phyloP scores from a whole-genome alignment of 192 early-diverging fungal genomes.

The Martensiomyces pterosporus region DNA sequence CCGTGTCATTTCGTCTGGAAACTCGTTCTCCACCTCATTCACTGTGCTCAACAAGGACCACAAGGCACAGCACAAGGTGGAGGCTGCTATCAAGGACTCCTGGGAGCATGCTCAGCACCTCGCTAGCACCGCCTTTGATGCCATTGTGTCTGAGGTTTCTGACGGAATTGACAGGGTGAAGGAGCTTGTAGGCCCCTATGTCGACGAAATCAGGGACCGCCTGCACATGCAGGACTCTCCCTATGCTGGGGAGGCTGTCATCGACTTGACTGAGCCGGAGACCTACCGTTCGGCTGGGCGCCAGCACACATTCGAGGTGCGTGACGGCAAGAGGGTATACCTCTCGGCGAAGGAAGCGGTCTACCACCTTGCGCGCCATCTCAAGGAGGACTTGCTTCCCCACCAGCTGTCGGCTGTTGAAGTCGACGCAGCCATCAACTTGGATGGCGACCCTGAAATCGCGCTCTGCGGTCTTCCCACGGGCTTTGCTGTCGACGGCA shows the following conservation, averaged over 20 bases:
- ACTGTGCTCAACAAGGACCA: not conserved
- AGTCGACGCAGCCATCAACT: conserved; percentile 15
- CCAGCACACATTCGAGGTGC: conserved; percentile 6
- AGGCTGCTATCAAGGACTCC: conserved; percentile 23
- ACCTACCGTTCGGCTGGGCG: not conserved
- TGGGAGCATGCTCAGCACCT: conserved; percentile 35
- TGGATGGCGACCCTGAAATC: conserved; percentile 38
- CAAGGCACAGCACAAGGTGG: conserved; percentile 10
- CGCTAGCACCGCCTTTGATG: conserved; percentile 25
- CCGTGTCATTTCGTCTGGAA: conserved; percentile 21
- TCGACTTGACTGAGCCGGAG: conserved; percentile 13
- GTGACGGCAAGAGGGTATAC: conserved; percentile 22
- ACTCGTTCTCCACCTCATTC: conserved; percentile 10
- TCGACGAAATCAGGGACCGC: conserved; percentile 13
- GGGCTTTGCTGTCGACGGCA: conserved; percentile 25
- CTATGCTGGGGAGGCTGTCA: conserved; percentile 9
- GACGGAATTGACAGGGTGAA: conserved; percentile 21
- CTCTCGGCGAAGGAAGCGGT: conserved; percentile 64
- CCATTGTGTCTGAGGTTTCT: conserved; percentile 12
- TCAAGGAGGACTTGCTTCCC: conserved; percentile 54
- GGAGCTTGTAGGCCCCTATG: conserved; percentile 18
- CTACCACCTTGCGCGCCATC: conserved; percentile 55
- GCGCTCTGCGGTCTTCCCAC: conserved; percentile 18
- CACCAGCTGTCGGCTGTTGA: conserved; percentile 27
- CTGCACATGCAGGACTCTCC: conserved; percentile 26